phyloP scores from a whole-genome alignment of 176 grass and related monocot species.

The Cenchrus americanus region DNA sequence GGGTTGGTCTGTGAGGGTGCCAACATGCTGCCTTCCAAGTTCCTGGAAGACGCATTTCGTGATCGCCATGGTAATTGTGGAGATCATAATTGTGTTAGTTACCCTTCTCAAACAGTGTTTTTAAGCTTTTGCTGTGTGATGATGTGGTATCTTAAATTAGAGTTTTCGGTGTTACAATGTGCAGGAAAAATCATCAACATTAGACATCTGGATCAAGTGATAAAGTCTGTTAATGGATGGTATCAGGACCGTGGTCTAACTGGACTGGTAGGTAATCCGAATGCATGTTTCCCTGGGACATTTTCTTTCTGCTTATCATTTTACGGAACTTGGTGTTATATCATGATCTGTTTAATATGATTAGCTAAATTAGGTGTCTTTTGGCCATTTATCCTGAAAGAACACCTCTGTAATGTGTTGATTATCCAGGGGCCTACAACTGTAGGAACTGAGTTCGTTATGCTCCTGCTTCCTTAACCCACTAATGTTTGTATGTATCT shows the following conservation, averaged over 20 bases:
- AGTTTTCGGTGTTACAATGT: slow-evolving; percentile 57
- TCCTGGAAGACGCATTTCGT: slow-evolving; percentile 78
- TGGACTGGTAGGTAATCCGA: slow-evolving; percentile 64
- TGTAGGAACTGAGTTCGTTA: background rate
- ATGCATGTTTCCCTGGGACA: background rate
- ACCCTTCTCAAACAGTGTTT: background rate
- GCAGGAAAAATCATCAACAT: slow-evolving; percentile 96
- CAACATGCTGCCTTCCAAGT: slow-evolving; percentile 90
- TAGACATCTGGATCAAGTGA: slow-evolving; percentile 86
- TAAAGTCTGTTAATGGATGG: slow-evolving; percentile 88
- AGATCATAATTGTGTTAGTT: background rate
- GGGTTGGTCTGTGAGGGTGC: slow-evolving; percentile 91
- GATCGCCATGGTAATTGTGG: slow-evolving; percentile 65
- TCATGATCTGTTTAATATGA: slow-evolving; percentile 17
- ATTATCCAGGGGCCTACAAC: background rate
- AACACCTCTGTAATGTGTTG: background rate
- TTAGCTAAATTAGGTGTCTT: background rate
- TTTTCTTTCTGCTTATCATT: background rate
- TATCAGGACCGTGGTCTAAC: slow-evolving; percentile 82
- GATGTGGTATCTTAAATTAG: background rate
- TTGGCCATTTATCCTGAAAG: background rate
- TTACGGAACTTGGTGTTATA: background rate
- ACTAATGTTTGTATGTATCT: slow-evolving; percentile 9
- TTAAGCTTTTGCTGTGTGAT: background rate
- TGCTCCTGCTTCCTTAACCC: slow-evolving; percentile 6